Evolutionary conservation across 1,284 basidiomycete genomes (phyloP).

Genomic region (Ceratobasidium sp.): DNA sequence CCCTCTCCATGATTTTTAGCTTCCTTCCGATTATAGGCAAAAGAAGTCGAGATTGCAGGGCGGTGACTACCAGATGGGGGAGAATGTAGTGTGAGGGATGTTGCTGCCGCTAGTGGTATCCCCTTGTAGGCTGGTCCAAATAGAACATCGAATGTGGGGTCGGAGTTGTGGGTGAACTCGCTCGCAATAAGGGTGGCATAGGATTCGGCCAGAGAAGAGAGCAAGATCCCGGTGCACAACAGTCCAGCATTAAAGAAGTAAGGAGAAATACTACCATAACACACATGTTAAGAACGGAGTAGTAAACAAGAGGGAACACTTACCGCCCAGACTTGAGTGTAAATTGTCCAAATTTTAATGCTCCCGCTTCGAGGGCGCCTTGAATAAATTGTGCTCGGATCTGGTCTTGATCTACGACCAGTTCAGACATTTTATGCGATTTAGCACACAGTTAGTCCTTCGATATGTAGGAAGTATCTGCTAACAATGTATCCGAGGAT

Average conservation of each 20-base stretch:
- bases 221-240: slow-evolving; percentile 85
- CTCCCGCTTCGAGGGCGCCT: slow-evolving; percentile 67
- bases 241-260: slow-evolving; percentile 98
- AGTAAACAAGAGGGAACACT: slow-evolving; percentile 54
- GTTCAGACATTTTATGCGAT: neutral
- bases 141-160: slow-evolving; percentile 82
- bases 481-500: neutral
- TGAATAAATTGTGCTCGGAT: slow-evolving; percentile 62
- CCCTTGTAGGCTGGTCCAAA: slow-evolving; percentile 99
- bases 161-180: slow-evolving; percentile 44
- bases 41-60: slow-evolving; percentile 78
- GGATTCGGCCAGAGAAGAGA: slow-evolving; percentile 84
- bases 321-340: slow-evolving; percentile 95
- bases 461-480: neutral
- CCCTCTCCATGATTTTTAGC: slow-evolving; percentile 97
- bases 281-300: slow-evolving; percentile 43
- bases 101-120: slow-evolving; percentile 92
- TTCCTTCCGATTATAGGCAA: slow-evolving; percentile 96
- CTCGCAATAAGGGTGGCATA: slow-evolving; percentile 84
- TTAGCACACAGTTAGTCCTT: neutral
- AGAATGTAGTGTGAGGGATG: slow-evolving; percentile 70
- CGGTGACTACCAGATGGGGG: slow-evolving; percentile 62
- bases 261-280: slow-evolving; percentile 76
- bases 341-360: slow-evolving; percentile 91
- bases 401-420: neutral